Evolutionary conservation across 2,329 filamentous ascomycete species (phyloP), one percentile per base, ranked within the genome.

Genomic region (Ophiostoma sp.): DNA sequence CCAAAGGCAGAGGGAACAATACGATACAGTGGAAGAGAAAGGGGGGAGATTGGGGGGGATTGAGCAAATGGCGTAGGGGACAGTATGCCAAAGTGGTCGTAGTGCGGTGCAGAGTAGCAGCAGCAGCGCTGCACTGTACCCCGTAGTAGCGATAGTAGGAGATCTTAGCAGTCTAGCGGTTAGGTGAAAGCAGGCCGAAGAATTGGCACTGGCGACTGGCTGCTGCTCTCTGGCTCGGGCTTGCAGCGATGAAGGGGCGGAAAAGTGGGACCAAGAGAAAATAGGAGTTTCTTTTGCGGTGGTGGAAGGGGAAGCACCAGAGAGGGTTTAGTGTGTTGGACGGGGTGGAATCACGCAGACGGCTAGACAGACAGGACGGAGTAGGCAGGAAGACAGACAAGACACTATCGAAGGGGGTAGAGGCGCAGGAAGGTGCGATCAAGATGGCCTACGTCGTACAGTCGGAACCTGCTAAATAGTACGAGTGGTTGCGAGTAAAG

Each of bases 181-280:
- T 49, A 49, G 45, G 42, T 45, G 42, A 45, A 45, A 7, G 12
- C 9, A 45, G 27, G 49, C 14, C n/a, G 49, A 47, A 36, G 42
- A 27, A 65, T 16, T 14, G 8, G 27, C 27, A 27, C 27, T 27
- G 27, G 27, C 27, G 27, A 27, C 11, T n/a, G 7, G 11, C 49
- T 11, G 7, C 16, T 55, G 27, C 18, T 38, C 9, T 69, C 60
- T 67, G 52, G 62, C 49, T 58, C 44, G 55, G 66, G 66, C 12
- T 67, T 65, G 66, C 52, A 27, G 49, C 60, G 60, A 67, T 52
- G 18, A 45, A 52, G 65, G 52, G 66, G 66, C 36, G 60, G 27
- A 66, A 67, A 68, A 68, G 68, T 69, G 68, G 68, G 64, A 36
- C 44, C 41, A 18, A 11, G 41, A 49, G 62, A 42, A 69, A 69